These are phyloP conservation scores for Phytophthora lateralis DNA, from an alignment of 352 stramenopile genomes.

Conservation along the genomic window DNA sequence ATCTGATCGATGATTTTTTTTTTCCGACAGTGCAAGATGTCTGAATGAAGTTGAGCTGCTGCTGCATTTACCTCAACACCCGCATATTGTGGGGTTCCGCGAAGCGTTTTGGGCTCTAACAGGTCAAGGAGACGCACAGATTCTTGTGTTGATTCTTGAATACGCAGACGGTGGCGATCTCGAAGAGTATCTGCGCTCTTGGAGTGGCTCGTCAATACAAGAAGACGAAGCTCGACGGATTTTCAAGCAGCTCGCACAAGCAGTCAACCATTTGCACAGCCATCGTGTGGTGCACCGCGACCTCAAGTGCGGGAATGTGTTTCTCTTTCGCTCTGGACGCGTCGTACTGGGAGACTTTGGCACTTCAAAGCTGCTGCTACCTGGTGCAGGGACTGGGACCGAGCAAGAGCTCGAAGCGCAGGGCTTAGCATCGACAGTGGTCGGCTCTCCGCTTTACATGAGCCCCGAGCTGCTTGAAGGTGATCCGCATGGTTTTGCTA, in stretches of 20 bases:
- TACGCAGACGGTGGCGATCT: slow-evolving; percentile 72
- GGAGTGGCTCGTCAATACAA: not conserved
- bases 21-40: slow-evolving; percentile 37
- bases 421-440: slow-evolving; percentile 47
- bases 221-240: slow-evolving; percentile 32
- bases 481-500: slow-evolving; percentile 58
- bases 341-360: slow-evolving; percentile 82
- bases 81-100: slow-evolving; percentile 59
- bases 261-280: slow-evolving; percentile 79
- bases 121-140: slow-evolving; percentile 11
- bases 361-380: slow-evolving; percentile 49
- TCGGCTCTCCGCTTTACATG: slow-evolving; percentile 82
- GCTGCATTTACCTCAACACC: slow-evolving; percentile 49
- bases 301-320: slow-evolving; percentile 87
- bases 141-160: slow-evolving; percentile 69
- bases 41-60: slow-evolving; percentile 55
- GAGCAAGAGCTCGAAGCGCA: slow-evolving; percentile 10
- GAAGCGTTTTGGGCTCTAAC: slow-evolving; percentile 55
- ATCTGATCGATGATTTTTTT: not conserved
- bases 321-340: slow-evolving; percentile 82
- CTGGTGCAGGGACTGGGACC: not conserved
- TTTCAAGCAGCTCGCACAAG: slow-evolving; percentile 82
- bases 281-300: slow-evolving; percentile 80
- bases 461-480: slow-evolving; percentile 71
- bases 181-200: slow-evolving; percentile 38